phyloP scores from a whole-genome alignment of 805 yeast species.

The Sugiyamaella chiloensis region DNA sequence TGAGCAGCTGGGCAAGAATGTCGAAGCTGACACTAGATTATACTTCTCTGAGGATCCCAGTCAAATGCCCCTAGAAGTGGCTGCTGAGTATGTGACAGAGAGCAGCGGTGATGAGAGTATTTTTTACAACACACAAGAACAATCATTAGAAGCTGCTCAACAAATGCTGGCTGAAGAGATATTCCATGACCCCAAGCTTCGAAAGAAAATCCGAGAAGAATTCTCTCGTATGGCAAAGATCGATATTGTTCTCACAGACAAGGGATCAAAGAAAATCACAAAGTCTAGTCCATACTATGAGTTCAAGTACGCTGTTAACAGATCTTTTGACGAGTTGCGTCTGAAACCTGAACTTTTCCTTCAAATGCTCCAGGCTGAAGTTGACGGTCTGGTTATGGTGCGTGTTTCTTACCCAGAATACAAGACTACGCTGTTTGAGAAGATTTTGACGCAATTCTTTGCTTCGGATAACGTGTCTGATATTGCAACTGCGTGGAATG shows the following conservation, averaged over 20 bases:
- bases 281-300: conserved; percentile 79
- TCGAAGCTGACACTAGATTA: conserved; percentile 61
- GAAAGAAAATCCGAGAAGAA: conserved; percentile 60
- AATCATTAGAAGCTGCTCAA: conserved; percentile 70
- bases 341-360: conserved; percentile 76
- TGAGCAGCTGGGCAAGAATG: conserved; percentile 77
- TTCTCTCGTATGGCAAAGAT: conserved; percentile 60
- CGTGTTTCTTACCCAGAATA: conserved; percentile 53
- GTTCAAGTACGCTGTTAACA: conserved; percentile 84
- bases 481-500: conserved; percentile 73
- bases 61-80: conserved; percentile 57
- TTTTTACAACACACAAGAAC: conserved; percentile 31
- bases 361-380: conserved; percentile 90
- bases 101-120: conserved; percentile 6
- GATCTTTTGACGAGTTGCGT: conserved; percentile 71
- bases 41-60: conserved; percentile 69
- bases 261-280: conserved; percentile 74
- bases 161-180: conserved; percentile 76
- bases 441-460: conserved; percentile 36
- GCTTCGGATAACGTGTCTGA: conserved; percentile 59
- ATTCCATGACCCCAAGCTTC: conserved; percentile 72
- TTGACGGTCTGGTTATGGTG: conserved; percentile 65
- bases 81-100: conserved; percentile 34
- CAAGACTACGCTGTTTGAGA: conserved; percentile 38
- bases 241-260: conserved; percentile 76